Base-by-base conservation (phyloP, 495 filamentous ascomycete species). In the Xylaria intraflava region DNA sequence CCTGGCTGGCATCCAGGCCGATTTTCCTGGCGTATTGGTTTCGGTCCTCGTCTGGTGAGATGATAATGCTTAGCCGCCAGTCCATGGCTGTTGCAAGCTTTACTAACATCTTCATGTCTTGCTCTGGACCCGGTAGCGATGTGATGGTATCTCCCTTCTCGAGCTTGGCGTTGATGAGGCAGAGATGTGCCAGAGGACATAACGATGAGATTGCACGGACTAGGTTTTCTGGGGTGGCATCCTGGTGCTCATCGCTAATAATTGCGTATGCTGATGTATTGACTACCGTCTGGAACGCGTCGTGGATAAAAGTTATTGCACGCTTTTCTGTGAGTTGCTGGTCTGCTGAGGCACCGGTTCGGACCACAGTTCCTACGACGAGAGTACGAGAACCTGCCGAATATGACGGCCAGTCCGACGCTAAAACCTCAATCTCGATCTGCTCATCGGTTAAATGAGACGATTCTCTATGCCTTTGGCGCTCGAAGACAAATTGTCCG, bases 401-500 rank as follows among this genome's bases (percentile, higher is more conserved):
- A 50, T n/a, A 39, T 0, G 51, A 56, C 14, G 50, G 60, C 49
- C 46, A 46, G 3, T 43, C 22, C 23, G 60, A 62, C 40, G 56
- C 57, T 6, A 50, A 41, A 30, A 56, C 56, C 17, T 60, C 33
- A 7, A 62, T 27, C 42, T 59, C 47, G 36, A 62, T 40, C 39
- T 62, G 38, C 6, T 35, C 46, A 47, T 40, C 39, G 20, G 30
- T 42, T 12, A 62, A 29, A 19, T 9, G n/a, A 30, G 20, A 6
- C 26, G 14, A 42, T 11, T 53, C 27, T 27, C 22, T 14, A 16
- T 23, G 41, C 24, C 14, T 30, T 49, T 51, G 45, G 11, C 26
- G 11, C 24, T 60, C 43, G 23, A 62, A 62, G 17, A 56, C 42
- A 14, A 62, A 56, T n/a, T 56, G 47, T 0, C 43, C 53, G 17